These are phyloP conservation scores for Phytophthora pini DNA, from an alignment of 352 stramenopile genomes.

Conservation along the genomic window DNA sequence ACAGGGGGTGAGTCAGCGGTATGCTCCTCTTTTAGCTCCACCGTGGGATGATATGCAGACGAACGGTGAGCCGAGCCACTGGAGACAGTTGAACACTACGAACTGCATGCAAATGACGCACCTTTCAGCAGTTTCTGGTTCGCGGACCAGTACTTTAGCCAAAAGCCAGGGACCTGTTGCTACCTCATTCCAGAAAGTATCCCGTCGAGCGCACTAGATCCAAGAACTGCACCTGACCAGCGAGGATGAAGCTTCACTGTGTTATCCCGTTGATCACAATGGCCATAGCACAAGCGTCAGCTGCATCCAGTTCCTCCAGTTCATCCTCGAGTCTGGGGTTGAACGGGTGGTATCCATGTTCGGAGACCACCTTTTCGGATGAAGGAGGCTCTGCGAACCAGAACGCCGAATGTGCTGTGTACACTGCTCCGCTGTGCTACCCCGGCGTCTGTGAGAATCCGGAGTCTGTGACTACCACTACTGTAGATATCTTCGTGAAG, in stretches of 20 bases:
- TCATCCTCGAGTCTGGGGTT: background rate
- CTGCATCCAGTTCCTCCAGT: background rate
- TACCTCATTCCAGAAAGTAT: no score
- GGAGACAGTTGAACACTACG: no score
- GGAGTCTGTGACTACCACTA: slow-evolving; percentile 10
- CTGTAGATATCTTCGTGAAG: slow-evolving; percentile 45
- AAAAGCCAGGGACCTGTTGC: no score
- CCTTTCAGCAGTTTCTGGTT: no score
- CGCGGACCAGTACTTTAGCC: no score
- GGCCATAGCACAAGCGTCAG: slow-evolving; percentile 2
- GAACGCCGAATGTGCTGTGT: slow-evolving; percentile 36
- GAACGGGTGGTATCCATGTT: slow-evolving; percentile 36
- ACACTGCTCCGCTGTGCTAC: slow-evolving; percentile 36
- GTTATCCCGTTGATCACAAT: background rate
- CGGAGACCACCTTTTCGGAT: slow-evolving; percentile 25
- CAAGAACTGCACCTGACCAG: no score
- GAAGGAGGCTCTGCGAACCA: slow-evolving; percentile 5
- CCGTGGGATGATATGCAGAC: no score
- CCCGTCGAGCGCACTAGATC: no score
- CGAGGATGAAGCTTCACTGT: background rate
- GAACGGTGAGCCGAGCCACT: no score
- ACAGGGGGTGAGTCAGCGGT: no score
- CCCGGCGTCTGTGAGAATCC: slow-evolving; percentile 18
- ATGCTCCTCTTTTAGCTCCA: no score
- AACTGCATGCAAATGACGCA: no score